Evolutionary conservation across 345 rosid species (phyloP), one percentile per base, ranked within the genome.

Genomic region (Microthlaspi erraticum): DNA sequence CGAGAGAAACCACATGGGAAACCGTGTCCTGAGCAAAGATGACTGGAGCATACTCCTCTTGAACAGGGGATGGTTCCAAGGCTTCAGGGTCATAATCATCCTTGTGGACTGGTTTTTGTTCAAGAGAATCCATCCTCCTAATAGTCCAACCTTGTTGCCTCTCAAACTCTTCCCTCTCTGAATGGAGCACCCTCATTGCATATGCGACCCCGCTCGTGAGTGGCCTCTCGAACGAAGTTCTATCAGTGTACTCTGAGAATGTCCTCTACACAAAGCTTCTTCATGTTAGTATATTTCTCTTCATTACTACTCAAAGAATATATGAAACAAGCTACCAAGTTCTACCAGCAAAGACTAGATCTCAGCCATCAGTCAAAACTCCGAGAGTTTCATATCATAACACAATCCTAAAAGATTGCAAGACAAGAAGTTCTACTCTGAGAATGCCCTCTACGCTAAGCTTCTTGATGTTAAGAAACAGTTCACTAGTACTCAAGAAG

Each of bases 141-240:
- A 93, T 93, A 54, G 83, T 86, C 98, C 98, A 93, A 55, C 91
- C 92, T 69, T 93, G 98, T 72, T 83, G 92, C 78, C 80, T 87
- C 90, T 93, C 97, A 64, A 92, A 91, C 72, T 86, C 84, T 76
- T 86, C 92, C 81, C 98, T 87, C 78, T 93, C 98, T 20, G 94
- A 77, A 75, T 84, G 91, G 37, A 88, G 96, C 65, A 93, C 96
- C 84, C 91, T 86, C 55, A 88, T 83, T 39, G 98, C 98, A 83
- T 93, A 93, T 39, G 98, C 98, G 45, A 93, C 91, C n/a, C 97
- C 93, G 74, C 98, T 93, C 16, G 98, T 93, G 49, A 91, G 91
- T 31, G 98, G 98, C 84, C 98, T 85, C 86, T 93, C 98, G 70
- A 93, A 93, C 67, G 97, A 88, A 68, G 98, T 93, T 80, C 94